These are phyloP conservation scores for Bondarzewia mesenterica DNA, from an alignment of 1,284 basidiomycete genomes.

Conservation along the genomic window DNA sequence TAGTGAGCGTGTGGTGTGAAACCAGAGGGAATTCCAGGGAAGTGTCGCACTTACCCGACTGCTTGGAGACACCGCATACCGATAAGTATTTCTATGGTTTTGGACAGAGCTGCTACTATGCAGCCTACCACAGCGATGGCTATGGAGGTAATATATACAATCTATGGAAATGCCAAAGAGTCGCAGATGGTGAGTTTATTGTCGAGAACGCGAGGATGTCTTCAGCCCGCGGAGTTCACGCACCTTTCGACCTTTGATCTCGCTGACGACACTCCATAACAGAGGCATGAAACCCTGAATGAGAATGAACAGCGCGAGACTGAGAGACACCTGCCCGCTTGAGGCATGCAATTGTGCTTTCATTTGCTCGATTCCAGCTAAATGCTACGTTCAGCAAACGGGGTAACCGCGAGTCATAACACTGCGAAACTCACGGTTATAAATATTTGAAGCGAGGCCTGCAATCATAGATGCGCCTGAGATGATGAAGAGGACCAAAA, in stretches of 20 bases:
- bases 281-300: constrained; percentile 67
- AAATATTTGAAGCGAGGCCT: background rate
- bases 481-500: background rate
- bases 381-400: background rate
- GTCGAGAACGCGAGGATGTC: too few relatives aligned
- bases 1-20: background rate
- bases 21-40: background rate
- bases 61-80: constrained; percentile 68
- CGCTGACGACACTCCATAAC: constrained; percentile 67
- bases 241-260: constrained; percentile 77
- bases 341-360: constrained; percentile 57
- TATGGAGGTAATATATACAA: constrained; percentile 59
- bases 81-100: constrained; percentile 59
- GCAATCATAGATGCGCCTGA: background rate
- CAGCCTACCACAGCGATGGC: constrained; percentile 57
- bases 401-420: background rate
- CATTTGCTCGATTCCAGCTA: constrained; percentile 64
- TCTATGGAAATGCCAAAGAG: constrained; percentile 24
- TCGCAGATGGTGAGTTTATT: background rate
- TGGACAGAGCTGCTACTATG: constrained; percentile 61
- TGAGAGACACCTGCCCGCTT: constrained; percentile 62
- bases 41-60: constrained; percentile 36
- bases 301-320: constrained; percentile 72
- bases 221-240: too few relatives aligned
- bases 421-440: background rate